Evolutionary conservation across 169 alveolate genomes (phyloP).

Genomic region (Cryptosporidium andersoni): DNA sequence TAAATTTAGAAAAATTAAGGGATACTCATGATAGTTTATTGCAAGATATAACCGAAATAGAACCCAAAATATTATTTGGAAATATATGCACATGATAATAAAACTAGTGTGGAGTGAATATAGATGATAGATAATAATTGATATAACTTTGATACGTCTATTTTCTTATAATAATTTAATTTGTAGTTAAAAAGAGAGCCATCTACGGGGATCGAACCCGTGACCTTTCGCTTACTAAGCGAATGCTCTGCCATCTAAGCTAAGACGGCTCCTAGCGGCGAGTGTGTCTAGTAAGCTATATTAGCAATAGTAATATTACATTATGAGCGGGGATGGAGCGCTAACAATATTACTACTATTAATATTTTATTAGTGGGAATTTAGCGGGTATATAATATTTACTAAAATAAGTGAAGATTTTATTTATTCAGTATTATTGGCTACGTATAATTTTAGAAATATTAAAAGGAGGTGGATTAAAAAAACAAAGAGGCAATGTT

Average conservation of each 20-base stretch:
- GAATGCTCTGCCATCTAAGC: conserved; percentile 88
- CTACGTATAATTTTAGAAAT: too few relatives aligned
- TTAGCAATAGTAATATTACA: background rate
- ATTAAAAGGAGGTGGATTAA: too few relatives aligned
- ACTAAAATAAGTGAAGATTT: too few relatives aligned
- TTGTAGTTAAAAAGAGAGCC: conserved; percentile 71
- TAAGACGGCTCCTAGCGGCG: conserved; percentile 76
- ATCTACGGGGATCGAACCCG: conserved; percentile 87
- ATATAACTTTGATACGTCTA: background rate
- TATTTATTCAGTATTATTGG: too few relatives aligned
- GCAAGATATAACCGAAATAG: background rate
- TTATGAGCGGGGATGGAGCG: background rate
- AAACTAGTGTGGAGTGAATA: background rate
- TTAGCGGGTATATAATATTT: background rate
- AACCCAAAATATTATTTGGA: background rate
- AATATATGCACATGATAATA: background rate
- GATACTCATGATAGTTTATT: background rate
- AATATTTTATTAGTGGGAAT: background rate
- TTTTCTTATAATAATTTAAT: background rate
- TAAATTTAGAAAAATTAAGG: conserved; percentile 17
- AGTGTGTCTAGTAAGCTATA: background rate
- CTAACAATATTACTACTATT: background rate
- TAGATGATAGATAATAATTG: background rate
- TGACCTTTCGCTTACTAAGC: conserved; percentile 88
- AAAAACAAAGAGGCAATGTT: too few relatives aligned